Conservation (phyloP, 2,329 filamentous ascomycete genomes). For the Emergomyces orientalis region DNA sequence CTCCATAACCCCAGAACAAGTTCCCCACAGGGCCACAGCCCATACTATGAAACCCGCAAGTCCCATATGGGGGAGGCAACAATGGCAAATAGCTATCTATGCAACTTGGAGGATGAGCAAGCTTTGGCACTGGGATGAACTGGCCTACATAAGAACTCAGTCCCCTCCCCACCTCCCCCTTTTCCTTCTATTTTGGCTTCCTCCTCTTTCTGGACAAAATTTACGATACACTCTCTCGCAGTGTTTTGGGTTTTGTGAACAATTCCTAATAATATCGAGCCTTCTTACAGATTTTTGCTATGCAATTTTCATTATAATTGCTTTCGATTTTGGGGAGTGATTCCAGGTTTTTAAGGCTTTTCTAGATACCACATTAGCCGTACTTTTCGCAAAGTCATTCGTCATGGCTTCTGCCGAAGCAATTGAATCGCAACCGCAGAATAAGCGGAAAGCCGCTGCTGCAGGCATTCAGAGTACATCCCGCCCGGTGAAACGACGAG, state of each 20-base stretch:
- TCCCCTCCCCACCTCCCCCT: neutral
- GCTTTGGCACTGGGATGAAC: constrained; percentile 18
- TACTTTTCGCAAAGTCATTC: constrained; percentile 14
- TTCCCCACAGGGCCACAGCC: constrained; percentile 1
- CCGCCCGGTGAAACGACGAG: constrained; percentile 59
- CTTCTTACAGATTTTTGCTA: neutral
- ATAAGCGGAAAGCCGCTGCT: constrained; percentile 49
- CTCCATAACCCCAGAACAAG: constrained; percentile 4
- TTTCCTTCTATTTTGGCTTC: neutral
- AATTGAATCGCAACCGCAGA: constrained; percentile 27
- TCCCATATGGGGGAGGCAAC: constrained; percentile 24
- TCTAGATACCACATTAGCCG: neutral
- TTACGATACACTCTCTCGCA: neutral
- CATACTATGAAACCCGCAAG: constrained; percentile 1
- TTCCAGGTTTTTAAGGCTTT: neutral
- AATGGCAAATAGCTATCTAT: constrained; percentile 9
- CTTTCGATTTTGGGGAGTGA: neutral
- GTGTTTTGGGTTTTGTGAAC: neutral
- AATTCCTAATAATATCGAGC: neutral
- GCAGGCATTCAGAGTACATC: constrained; percentile 46
- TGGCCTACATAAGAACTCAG: constrained; percentile 15
- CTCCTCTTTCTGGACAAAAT: neutral
- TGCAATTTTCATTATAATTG: neutral
- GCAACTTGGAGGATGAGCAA: constrained; percentile 14
- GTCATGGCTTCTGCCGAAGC: constrained; percentile 15